Evolutionary conservation across 805 yeast species (phyloP), one percentile per base, ranked within the genome.

Genomic region (Candida chilensis): DNA sequence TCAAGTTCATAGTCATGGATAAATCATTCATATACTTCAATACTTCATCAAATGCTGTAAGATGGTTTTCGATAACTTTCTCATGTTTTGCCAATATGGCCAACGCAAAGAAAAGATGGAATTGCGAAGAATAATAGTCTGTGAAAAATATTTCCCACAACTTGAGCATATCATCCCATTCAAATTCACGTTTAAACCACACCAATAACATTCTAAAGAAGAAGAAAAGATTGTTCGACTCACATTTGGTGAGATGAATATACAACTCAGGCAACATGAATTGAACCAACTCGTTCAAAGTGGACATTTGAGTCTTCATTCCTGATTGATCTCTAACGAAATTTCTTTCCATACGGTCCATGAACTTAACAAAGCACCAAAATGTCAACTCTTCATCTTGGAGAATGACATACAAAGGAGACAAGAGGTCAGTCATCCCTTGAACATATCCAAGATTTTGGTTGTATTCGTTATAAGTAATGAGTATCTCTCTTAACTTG

Each of bases 81-180:
- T 87, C 83, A 52, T 88, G 78, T 43, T 85, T 86, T 45, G 90
- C 94, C 28, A 92, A 63, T n/a, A 92, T 78, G 0, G 95, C 92
- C 40, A 90, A 59, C 13, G 94, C 90, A 43, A 92, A 68, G 47
- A 92, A 87, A 21, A 92, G 55, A 42, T 87, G 94, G 50, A 80
- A 88, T 51, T 92, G 96, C 5, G 92, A 77, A 0, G 90, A 72
- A 45, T 84, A 77, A 44, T 60, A 80, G 54, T 90, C 90, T 0
- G 97, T 90, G 78, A 92, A 85, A 28, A 92, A 60, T 3, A 82
- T 76, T 47, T 90, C 98, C 97, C 97, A 90, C n/a, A 90, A 63
- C 17, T 71, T 61, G 47, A 82, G 57, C 1, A 85, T 82, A 32
- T 84, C 84, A 28, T 71, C 72, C 71, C 90, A 83, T 17, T 67